phyloP scores from a whole-genome alignment of 352 stramenopile species.

The Phytophthora vignae region DNA sequence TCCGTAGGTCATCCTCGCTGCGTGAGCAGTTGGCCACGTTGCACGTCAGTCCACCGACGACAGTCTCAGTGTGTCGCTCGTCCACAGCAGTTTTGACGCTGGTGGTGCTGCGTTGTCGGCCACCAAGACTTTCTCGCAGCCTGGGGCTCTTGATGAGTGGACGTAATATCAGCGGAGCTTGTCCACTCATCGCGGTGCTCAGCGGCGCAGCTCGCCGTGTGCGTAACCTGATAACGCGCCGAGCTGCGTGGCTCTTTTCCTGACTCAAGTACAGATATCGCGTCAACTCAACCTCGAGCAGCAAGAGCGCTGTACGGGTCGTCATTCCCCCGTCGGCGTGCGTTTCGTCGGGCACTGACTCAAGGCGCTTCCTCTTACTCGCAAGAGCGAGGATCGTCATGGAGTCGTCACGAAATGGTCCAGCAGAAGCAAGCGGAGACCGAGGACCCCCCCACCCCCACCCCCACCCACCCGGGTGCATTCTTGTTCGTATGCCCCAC shows the following conservation, averaged over 20 bases:
- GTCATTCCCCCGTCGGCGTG: neutral
- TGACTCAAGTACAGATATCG: conserved; percentile 4
- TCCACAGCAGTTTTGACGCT: neutral
- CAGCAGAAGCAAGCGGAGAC: neutral
- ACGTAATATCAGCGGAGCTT: conserved; percentile 4
- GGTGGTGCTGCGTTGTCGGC: conserved; percentile 4
- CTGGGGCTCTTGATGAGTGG: conserved; percentile 12
- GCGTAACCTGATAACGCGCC: conserved; percentile 4
- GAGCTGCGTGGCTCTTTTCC: neutral
- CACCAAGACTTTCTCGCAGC: neutral
- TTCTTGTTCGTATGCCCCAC: neutral
- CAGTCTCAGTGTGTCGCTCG: neutral
- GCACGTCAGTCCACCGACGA: neutral
- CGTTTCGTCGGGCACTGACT: neutral
- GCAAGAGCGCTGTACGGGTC: neutral
- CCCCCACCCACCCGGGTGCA: too few relatives aligned
- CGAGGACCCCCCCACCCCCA: too few relatives aligned
- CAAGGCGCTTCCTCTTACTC: conserved; percentile 1
- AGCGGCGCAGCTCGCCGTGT: neutral
- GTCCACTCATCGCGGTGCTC: conserved; percentile 8
- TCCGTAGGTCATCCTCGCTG: conserved; percentile 2
- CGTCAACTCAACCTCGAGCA: neutral
- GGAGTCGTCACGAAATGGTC: conserved; percentile 3
- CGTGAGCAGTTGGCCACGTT: conserved; percentile 6
- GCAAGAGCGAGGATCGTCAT: neutral